A percentile compares a stretch with the other conserved stretches of the same genome.
Conservation (phyloP, 73 alveolate genomes). For the Tetrahymena thermophila region DNA sequence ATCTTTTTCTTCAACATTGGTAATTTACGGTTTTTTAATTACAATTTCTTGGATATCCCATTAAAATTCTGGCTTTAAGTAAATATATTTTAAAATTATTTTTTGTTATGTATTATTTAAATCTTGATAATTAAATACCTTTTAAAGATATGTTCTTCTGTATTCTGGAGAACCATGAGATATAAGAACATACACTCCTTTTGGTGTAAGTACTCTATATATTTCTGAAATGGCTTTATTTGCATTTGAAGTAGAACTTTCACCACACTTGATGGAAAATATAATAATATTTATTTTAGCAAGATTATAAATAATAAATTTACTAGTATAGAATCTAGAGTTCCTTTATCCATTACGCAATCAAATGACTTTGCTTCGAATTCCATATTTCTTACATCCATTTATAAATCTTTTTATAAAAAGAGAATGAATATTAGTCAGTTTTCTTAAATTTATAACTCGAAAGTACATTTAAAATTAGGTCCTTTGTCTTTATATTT, state of each 20-base stretch:
- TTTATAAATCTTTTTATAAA: conserved; percentile 42
- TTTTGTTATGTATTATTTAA: conserved; percentile 28
- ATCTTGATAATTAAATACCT: conserved; percentile 48
- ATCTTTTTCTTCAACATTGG: conserved; percentile 87
- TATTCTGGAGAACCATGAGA: conserved; percentile 90
- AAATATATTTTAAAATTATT: no score
- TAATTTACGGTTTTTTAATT: conserved; percentile 73
- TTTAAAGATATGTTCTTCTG: conserved; percentile 76
- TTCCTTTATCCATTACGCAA: conserved; percentile 91
- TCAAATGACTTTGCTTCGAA: conserved; percentile 86
- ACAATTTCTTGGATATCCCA: conserved; percentile 90
- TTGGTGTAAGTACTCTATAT: conserved; percentile 87
- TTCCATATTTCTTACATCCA: conserved; percentile 87
- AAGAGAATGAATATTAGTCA: neutral
- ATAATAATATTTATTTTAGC: neutral
- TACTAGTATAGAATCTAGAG: conserved; percentile 83
- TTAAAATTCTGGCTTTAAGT: conserved; percentile 50
- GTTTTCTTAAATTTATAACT: neutral
- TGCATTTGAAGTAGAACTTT: conserved; percentile 86
- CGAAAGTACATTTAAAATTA: conserved; percentile 55
- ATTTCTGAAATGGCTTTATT: conserved; percentile 84
- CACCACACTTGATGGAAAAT: conserved; percentile 69
- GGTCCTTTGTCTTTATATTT: conserved; percentile 90
- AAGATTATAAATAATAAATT: neutral
- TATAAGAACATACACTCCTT: conserved; percentile 89